Percentiles rank a stretch among this genome's conserved stretches.
phyloP scores from a whole-genome alignment of 441 rosid genomes.

The Pelargonium australe region DNA sequence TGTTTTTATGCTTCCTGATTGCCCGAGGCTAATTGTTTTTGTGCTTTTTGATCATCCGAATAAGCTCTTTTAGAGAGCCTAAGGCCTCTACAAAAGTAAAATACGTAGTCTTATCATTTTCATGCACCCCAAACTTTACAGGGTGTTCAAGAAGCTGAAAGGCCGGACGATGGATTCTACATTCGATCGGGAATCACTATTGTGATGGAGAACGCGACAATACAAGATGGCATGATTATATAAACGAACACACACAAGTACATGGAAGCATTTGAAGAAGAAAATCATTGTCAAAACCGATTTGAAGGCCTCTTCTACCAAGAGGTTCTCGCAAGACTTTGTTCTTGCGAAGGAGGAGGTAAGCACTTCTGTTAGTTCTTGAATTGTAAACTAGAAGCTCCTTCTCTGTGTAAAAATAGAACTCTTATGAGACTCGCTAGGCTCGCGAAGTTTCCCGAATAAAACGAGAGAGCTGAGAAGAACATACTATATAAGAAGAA shows the following conservation, averaged over 20 bases:
- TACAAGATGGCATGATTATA: slow-evolving; percentile 67
- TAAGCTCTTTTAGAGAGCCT: too few relatives aligned
- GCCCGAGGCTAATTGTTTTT: too few relatives aligned
- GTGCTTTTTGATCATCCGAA: too few relatives aligned
- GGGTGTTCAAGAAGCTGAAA: slow-evolving; percentile 88
- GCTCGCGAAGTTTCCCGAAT: neutral
- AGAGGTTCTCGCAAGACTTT: neutral
- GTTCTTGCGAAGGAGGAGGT: neutral
- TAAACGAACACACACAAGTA: slow-evolving; percentile 19
- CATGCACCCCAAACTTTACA: slow-evolving; percentile 15
- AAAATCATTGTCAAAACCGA: neutral
- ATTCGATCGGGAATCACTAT: slow-evolving; percentile 79
- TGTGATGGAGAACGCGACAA: slow-evolving; percentile 74
- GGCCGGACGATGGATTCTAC: slow-evolving; percentile 76
- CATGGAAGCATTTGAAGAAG: neutral
- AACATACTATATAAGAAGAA: neutral
- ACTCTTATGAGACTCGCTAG: neutral
- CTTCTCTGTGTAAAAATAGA: neutral
- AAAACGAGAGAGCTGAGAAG: neutral
- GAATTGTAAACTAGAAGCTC: slow-evolving; percentile 1
- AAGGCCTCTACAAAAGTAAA: too few relatives aligned
- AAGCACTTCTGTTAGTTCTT: neutral
- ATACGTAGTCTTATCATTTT: too few relatives aligned
- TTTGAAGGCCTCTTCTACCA: neutral
- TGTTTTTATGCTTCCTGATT: neutral